These are phyloP conservation scores for Diutina pseudorugosa DNA, from an alignment of 1,139 yeast species.

Conservation along the genomic window DNA sequence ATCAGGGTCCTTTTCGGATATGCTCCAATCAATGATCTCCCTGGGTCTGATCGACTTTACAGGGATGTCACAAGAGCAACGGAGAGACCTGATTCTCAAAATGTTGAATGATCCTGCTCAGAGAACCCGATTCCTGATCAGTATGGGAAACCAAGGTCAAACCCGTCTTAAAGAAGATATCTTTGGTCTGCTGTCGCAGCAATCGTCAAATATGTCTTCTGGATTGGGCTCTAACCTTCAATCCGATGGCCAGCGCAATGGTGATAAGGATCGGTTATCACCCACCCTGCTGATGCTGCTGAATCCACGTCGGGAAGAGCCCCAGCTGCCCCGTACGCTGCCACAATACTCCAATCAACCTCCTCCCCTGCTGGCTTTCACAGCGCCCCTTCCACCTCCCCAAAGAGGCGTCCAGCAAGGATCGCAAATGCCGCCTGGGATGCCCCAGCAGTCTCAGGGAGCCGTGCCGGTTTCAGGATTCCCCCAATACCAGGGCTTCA, in stretches of 20 bases:
- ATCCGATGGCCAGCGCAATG: neutral
- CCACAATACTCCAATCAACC: neutral
- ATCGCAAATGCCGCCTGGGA: neutral
- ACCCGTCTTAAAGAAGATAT: neutral
- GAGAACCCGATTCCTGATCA: neutral
- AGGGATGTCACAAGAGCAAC: constrained; percentile 30
- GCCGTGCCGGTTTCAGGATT: neutral
- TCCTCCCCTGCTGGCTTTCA: neutral
- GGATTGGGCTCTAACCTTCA: neutral
- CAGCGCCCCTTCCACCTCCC: neutral
- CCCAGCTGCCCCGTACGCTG: neutral
- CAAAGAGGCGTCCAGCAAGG: neutral
- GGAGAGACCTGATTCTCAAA: constrained; percentile 30
- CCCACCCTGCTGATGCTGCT: constrained; percentile 2
- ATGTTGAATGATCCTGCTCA: constrained; percentile 12
- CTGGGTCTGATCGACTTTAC: constrained; percentile 30
- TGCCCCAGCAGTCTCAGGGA: neutral
- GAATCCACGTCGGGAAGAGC: neutral
- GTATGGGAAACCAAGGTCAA: neutral
- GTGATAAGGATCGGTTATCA: neutral
- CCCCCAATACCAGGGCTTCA: neutral
- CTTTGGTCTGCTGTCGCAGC: neutral
- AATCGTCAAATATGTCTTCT: neutral
- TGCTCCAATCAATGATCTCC: constrained; percentile 21
- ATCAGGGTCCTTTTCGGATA: constrained; percentile 18